A percentile compares a stretch with the other conserved stretches of the same genome.
phyloP scores from a whole-genome alignment of 352 stramenopile species.

The Pythium aphanidermatum region DNA sequence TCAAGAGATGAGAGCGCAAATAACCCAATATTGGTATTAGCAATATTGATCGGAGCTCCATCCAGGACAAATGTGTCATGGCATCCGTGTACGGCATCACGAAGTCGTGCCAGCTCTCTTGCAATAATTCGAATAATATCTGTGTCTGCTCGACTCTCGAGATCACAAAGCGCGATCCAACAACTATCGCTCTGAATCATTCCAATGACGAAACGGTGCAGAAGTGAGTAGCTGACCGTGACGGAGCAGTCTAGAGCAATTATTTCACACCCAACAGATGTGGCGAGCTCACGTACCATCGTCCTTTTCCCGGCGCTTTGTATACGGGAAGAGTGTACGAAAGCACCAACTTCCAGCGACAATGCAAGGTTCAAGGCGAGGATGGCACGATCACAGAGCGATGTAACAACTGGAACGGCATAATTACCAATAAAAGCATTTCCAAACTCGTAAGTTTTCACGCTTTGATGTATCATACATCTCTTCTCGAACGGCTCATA shows the following conservation, averaged over 20 bases:
- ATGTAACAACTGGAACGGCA: conserved; percentile 36
- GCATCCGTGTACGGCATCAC: conserved; percentile 33
- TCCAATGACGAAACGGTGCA: conserved; percentile 33
- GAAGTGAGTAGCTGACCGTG: conserved; percentile 25
- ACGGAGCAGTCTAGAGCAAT: conserved; percentile 34
- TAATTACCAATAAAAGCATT: conserved; percentile 53
- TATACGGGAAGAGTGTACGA: conserved; percentile 27
- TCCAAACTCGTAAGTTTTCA: conserved; percentile 60
- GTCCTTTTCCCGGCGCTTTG: conserved; percentile 35
- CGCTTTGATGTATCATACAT: conserved; percentile 45
- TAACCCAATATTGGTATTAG: conserved; percentile 28
- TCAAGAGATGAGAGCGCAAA: conserved; percentile 31
- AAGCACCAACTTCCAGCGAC: conserved; percentile 39
- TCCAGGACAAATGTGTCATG: conserved; percentile 30
- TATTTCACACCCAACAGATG: conserved; percentile 36
- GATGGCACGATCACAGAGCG: conserved; percentile 50
- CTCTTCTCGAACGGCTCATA: conserved; percentile 53
- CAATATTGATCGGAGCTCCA: conserved; percentile 27
- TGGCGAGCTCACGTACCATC: conserved; percentile 35
- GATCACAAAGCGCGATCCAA: conserved; percentile 36
- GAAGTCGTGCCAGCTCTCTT: conserved; percentile 38
- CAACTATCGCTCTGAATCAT: conserved; percentile 31
- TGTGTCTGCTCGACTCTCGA: conserved; percentile 22
- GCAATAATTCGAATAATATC: conserved; percentile 29
- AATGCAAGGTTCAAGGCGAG: conserved; percentile 50